phyloP scores from a whole-genome alignment of 2,329 filamentous ascomycete genomes.

The Neonectria ditissima region DNA sequence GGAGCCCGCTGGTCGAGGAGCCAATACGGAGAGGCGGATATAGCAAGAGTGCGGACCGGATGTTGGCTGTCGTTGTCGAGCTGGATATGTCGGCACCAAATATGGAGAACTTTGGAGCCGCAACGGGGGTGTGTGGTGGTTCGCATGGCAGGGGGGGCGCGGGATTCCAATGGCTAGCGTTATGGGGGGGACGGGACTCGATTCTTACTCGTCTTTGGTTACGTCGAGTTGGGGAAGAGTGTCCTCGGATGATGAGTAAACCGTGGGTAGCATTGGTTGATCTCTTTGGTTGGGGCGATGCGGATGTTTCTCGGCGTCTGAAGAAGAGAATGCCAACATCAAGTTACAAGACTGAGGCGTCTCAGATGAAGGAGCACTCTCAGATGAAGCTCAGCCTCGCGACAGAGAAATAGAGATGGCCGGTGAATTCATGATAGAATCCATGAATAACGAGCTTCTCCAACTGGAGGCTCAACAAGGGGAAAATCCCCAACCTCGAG shows the following conservation, averaged over 20 bases:
- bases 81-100: slow-evolving; percentile 40
- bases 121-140: slow-evolving; percentile 3
- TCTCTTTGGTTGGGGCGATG: not conserved
- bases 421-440: not conserved
- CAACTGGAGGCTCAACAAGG: slow-evolving; percentile 11
- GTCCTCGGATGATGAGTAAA: slow-evolving; percentile 23
- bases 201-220: slow-evolving; percentile 6
- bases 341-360: not conserved
- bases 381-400: not conserved
- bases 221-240: slow-evolving; percentile 15
- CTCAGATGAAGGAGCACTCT: too few species aligned
- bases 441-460: slow-evolving; percentile 2
- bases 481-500: not conserved
- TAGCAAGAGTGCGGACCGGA: slow-evolving; percentile 30
- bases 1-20: slow-evolving; percentile 7
- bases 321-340: not conserved
- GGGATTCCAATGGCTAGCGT: slow-evolving; percentile 26
- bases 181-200: not conserved
- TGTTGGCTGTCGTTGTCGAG: slow-evolving; percentile 19
- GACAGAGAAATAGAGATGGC: not conserved
- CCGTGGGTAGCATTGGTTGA: slow-evolving; percentile 25
- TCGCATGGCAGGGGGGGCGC: slow-evolving; percentile 23
- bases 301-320: not conserved
- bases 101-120: slow-evolving; percentile 28
- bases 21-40: slow-evolving; percentile 30